phyloP scores from a whole-genome alignment of 1,284 basidiomycete species.

The Athelia sp. region DNA sequence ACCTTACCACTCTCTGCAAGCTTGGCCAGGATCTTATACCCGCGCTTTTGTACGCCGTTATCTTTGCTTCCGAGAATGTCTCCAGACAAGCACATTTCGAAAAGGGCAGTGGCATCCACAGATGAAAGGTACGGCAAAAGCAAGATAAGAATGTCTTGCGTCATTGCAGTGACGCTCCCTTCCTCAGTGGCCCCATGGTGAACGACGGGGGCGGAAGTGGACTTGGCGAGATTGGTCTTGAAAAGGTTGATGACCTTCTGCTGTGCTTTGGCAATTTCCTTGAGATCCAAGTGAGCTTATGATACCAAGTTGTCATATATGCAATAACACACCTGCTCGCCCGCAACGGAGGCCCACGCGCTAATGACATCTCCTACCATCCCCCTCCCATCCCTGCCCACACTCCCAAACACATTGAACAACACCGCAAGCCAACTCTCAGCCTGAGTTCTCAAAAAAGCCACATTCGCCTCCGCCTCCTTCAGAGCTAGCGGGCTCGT shows the following conservation, averaged over 20 bases:
- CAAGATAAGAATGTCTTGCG: constrained; percentile 87
- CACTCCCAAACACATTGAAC: constrained; percentile 94
- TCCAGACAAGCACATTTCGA: constrained; percentile 55
- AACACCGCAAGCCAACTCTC: constrained; percentile 93
- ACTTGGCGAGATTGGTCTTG: constrained; percentile 57
- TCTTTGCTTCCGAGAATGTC: constrained; percentile 70
- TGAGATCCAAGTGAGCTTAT: neutral
- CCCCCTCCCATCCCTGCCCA: constrained; percentile 71
- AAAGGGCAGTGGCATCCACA: constrained; percentile 56
- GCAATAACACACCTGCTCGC: constrained; percentile 47
- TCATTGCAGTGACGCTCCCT: constrained; percentile 65
- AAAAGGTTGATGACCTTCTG: constrained; percentile 77
- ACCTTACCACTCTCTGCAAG: constrained; percentile 63
- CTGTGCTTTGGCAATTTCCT: constrained; percentile 82
- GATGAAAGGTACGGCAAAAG: constrained; percentile 76
- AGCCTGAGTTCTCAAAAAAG: constrained; percentile 72
- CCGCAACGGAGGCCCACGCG: constrained; percentile 83
- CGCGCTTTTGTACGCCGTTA: constrained; percentile 92
- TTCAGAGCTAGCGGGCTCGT: constrained; percentile 38
- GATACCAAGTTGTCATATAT: too few relatives aligned
- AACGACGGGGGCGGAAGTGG: constrained; percentile 28
- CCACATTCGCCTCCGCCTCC: constrained; percentile 67
- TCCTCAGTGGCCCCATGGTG: constrained; percentile 33
- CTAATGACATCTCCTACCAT: constrained; percentile 88
- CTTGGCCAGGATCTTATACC: constrained; percentile 84